Conservation (phyloP, 2,329 filamentous ascomycete species). For the Didymella exigua region DNA sequence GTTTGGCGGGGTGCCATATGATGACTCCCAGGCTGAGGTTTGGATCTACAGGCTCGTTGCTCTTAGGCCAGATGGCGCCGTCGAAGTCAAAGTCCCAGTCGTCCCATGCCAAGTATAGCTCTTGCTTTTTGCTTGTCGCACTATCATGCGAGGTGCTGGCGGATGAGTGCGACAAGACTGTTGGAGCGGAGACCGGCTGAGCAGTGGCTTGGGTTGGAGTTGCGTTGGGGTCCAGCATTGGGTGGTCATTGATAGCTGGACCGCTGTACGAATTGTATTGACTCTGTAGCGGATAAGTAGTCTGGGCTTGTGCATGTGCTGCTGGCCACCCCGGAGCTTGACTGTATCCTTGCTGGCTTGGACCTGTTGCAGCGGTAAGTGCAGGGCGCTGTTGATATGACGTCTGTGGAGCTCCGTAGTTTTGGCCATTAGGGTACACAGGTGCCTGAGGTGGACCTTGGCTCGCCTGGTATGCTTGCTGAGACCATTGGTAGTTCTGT, state of each 20-base stretch:
- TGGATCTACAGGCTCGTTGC: slow-evolving; percentile 52
- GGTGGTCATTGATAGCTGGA: slow-evolving; percentile 11
- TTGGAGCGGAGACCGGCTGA: slow-evolving; percentile 24
- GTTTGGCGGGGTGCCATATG: slow-evolving; percentile 53
- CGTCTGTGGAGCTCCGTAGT: slow-evolving; percentile 27
- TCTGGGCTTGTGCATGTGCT: slow-evolving; percentile 19
- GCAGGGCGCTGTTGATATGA: slow-evolving; percentile 28
- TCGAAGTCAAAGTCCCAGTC: slow-evolving; percentile 54
- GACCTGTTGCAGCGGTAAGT: slow-evolving; percentile 26
- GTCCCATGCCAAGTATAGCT: slow-evolving; percentile 45
- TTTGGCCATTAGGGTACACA: slow-evolving; percentile 28
- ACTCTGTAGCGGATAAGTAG: slow-evolving; percentile 21
- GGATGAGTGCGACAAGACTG: slow-evolving; percentile 18
- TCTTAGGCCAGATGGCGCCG: slow-evolving; percentile 52
- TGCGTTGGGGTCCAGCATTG: slow-evolving; percentile 32
- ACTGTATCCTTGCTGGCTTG: slow-evolving; percentile 32
- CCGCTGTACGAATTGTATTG: slow-evolving; percentile 26
- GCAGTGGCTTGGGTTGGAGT: slow-evolving; percentile 37
- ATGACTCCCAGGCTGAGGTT: slow-evolving; percentile 54
- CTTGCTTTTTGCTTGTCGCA: slow-evolving; percentile 29
- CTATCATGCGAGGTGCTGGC: slow-evolving; percentile 26
- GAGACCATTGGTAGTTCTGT: slow-evolving; percentile 36
- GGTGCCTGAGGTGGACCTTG: slow-evolving; percentile 31
- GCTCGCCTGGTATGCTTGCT: slow-evolving; percentile 30
- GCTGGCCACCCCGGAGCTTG: slow-evolving; percentile 32